These are phyloP conservation scores for Kwoniella pini DNA, from an alignment of 768 basidiomycete species.

Conservation along the genomic window DNA sequence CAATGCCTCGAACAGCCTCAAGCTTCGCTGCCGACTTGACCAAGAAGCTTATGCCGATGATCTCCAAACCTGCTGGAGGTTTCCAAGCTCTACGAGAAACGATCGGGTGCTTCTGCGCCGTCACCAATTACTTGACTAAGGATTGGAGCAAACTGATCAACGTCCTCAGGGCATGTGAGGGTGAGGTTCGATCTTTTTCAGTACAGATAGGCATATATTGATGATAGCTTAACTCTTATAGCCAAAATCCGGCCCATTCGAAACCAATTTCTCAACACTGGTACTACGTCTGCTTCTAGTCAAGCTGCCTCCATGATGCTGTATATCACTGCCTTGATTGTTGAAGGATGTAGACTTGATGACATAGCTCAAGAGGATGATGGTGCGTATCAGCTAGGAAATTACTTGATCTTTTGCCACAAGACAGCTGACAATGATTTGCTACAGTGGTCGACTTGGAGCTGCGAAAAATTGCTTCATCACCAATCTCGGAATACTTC, in stretches of 20 bases:
- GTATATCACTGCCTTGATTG: slow-evolving; percentile 79
- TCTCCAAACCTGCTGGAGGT: slow-evolving; percentile 71
- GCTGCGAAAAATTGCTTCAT: slow-evolving; percentile 65
- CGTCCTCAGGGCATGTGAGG: slow-evolving; percentile 80
- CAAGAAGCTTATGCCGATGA: slow-evolving; percentile 79
- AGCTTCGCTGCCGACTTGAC: slow-evolving; percentile 89
- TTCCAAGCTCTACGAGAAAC: slow-evolving; percentile 80
- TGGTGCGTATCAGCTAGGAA: slow-evolving; percentile 59
- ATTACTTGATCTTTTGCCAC: no score
- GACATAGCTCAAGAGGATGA: slow-evolving; percentile 64
- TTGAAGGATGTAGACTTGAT: slow-evolving; percentile 89
- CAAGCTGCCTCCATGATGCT: slow-evolving; percentile 62
- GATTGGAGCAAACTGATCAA: slow-evolving; percentile 77
- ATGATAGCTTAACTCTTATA: background rate
- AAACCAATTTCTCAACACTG: slow-evolving; percentile 61
- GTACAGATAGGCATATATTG: background rate
- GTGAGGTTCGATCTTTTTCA: slow-evolving; percentile 60
- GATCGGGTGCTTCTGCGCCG: slow-evolving; percentile 86
- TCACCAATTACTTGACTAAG: slow-evolving; percentile 80
- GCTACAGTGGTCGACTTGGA: slow-evolving; percentile 62
- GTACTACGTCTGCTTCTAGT: slow-evolving; percentile 17
- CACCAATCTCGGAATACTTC: slow-evolving; percentile 77
- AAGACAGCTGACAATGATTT: background rate
- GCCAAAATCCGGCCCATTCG: slow-evolving; percentile 61
- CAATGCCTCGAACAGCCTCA: slow-evolving; percentile 83